phyloP scores from a whole-genome alignment of 2,329 filamentous ascomycete species.

The Fusarium sp. region DNA sequence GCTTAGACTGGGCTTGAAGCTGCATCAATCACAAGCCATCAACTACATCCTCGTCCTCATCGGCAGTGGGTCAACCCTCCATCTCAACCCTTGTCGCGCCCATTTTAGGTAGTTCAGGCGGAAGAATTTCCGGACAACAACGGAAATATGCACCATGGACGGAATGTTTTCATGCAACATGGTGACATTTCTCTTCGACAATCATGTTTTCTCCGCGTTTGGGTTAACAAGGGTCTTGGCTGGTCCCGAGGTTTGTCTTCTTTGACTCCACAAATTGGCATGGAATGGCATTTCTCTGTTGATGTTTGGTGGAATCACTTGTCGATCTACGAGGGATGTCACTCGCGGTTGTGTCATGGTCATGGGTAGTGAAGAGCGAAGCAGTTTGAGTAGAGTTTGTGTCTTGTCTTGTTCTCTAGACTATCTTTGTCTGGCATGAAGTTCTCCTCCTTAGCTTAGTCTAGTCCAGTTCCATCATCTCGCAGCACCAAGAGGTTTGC shows the following conservation, averaged over 20 bases:
- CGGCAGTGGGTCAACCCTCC: conserved; percentile 20
- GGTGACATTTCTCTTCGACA: neutral
- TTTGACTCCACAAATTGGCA: neutral
- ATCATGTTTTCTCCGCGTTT: neutral
- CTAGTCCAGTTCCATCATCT: neutral
- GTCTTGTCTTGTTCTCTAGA: neutral
- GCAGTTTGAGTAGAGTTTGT: neutral
- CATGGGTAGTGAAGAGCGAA: neutral
- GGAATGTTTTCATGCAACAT: neutral
- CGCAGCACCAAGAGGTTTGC: neutral
- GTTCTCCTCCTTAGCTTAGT: neutral
- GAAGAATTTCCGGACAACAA: conserved; percentile 37
- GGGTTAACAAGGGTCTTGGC: neutral
- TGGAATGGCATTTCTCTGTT: neutral
- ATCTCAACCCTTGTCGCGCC: conserved; percentile 27
- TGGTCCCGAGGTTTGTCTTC: neutral
- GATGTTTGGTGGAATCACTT: neutral
- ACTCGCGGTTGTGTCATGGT: neutral
- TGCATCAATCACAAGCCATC: conserved; percentile 38
- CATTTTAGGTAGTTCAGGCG: conserved; percentile 29
- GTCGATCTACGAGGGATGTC: neutral
- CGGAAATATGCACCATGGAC: neutral
- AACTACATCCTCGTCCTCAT: conserved; percentile 17
- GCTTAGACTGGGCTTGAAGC: neutral
- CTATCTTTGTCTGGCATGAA: neutral